Base-by-base conservation (phyloP, 2,329 filamentous ascomycete species). In the Phialophora expanda region DNA sequence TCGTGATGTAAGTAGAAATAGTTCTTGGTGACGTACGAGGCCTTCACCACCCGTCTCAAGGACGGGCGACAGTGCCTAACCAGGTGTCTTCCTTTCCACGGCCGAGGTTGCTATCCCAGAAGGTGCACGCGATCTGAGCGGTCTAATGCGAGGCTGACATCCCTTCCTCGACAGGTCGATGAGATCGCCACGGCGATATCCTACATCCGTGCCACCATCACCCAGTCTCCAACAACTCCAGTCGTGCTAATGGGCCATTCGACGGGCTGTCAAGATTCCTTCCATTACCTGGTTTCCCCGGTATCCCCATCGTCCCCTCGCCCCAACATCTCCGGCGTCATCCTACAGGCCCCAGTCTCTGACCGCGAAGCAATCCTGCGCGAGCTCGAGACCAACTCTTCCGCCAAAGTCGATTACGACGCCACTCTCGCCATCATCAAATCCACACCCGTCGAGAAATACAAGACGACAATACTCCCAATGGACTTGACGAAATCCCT, bases 281-380 rank as follows among this genome's bases (percentile, higher is more conserved):
- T 90, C 78, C 85, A 89, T 71, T 91, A 90, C 70, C 74, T 89
- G 1, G 76, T 78, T 66, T 75, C 78, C 51, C 65, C 22, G 69
- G 70, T 62, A 76, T 66, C 71, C 74, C 38, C 34, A 69, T 73
- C 53, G 73, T 68, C 32, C 77, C 67, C 62, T 73, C 78, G 85
- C 12, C 84, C 86, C 0, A 79, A 65, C 0, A 79, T 96, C 1
- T 87, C 95, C 66, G 93, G 90, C 41, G 88, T 88, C 56, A 89
- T 97, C 53, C 79, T 97, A 62, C 93, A 96, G 76, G 92, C 89
- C 0, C 88, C 91, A 0, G 88, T 93, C 3, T 91, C 87, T 1
- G 92, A 97, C 76, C 84, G 92, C 32, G 89, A 96, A 75, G 85
- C 84, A 0, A 73, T 90, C 11, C 77, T 77, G 2, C 74, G 79